Base-by-base conservation (phyloP, 768 basidiomycete genomes). In the Mycena floridula region DNA sequence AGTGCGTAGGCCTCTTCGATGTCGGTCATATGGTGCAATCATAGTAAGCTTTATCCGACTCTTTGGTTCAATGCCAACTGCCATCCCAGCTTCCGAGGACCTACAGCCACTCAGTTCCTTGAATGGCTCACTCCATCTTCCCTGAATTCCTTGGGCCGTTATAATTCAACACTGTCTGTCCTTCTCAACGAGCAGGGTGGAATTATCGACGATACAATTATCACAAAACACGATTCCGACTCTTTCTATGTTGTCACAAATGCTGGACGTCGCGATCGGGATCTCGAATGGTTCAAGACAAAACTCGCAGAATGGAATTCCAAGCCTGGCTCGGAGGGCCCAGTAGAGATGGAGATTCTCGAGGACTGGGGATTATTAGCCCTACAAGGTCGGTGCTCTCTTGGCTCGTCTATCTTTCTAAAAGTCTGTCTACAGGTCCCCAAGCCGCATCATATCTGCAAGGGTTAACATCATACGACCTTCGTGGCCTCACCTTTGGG, bases 21-120 rank as follows among this genome's bases (percentile, higher is more conserved):
- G 96, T 99, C 22, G 90, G 90, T 18, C 96, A 99, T 64, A 99
- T 99, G 95, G 88, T 98, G 13, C 95, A 98, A 61, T 80, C 82
- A 25, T 85, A 81, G 90, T n/a, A n/a, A n/a, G n/a, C n/a, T n/a
- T n/a, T n/a, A n/a, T 92, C 55, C 39, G 77, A 46, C 26, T 43
- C n/a, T 11, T 24, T 37, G 28, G 47, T 42, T 18, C 45, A 24
- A 3, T 18, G 16, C 20, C 30, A 25, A 37, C 40, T 13, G 20
- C 47, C 26, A 40, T 48, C 46, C 37, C 56, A 92, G 88, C 53
- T 92, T 95, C 70, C 81, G 79, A 21, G 95, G 94, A 3, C 69
- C 79, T 22, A 81, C 84, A 7, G 81, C 79, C 1, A 82, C 84
- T 1, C 72, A 70, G 7, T 97, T 98, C 69, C 76, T 98, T 35